phyloP scores from a whole-genome alignment of 129 eudicot genomes.

The Escallonia herrerae region DNA sequence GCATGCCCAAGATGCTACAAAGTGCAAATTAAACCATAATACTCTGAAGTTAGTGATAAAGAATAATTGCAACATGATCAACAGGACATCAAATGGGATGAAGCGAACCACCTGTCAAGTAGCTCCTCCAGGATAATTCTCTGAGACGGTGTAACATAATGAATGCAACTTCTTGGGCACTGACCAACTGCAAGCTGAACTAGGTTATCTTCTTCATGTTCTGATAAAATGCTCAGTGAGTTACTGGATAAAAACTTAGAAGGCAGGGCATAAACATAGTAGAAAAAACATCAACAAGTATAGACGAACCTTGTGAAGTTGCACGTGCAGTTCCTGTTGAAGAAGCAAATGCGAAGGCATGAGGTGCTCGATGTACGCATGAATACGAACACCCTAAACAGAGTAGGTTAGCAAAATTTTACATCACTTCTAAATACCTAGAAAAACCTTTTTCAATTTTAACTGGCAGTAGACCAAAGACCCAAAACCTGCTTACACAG shows the following conservation, averaged over 20 bases:
- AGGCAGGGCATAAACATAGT: no score
- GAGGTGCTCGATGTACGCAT: constrained; percentile 80
- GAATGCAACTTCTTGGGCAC: constrained; percentile 90
- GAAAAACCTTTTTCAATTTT: no score
- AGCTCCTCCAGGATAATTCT: constrained; percentile 92
- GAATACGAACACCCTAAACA: constrained; percentile 87
- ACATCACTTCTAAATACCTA: no score
- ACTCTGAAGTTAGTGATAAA: neutral
- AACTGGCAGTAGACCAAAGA: no score
- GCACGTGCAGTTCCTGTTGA: constrained; percentile 67
- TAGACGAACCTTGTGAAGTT: constrained; percentile 74
- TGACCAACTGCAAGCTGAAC: constrained; percentile 89
- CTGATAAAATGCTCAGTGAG: constrained; percentile 21
- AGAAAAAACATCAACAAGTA: neutral
- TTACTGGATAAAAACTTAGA: no score
- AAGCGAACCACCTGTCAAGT: constrained; percentile 49
- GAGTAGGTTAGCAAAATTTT: no score
- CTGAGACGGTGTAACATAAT: constrained; percentile 97
- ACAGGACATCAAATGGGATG: no score
- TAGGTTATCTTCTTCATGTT: constrained; percentile 66
- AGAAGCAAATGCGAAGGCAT: constrained; percentile 66
- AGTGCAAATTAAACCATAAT: neutral
- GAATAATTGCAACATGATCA: no score
- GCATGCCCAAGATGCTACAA: constrained; percentile 63
- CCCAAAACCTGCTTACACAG: no score